Percentiles rank a stretch among this genome's conserved stretches.
These are phyloP conservation scores for Ogataea pini DNA, from an alignment of 805 yeast genomes.

Conservation along the genomic window DNA sequence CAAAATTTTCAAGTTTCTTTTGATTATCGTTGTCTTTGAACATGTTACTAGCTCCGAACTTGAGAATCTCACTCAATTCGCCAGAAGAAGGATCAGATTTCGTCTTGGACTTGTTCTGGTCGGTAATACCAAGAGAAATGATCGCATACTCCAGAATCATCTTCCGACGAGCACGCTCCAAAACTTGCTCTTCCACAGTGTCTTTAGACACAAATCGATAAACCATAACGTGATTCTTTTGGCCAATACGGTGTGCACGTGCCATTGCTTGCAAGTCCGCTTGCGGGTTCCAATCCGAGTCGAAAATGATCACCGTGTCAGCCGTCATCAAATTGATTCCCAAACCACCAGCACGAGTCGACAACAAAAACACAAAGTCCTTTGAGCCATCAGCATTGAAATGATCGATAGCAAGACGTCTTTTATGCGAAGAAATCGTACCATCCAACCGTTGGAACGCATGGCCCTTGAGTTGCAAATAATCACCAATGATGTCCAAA, in stretches of 20 bases:
- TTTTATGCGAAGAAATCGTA: conserved; percentile 89
- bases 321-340: conserved; percentile 99
- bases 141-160: conserved; percentile 98
- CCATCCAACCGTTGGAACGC: conserved; percentile 95
- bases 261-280: conserved; percentile 99
- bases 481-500: conserved; percentile 93
- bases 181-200: conserved; percentile 95
- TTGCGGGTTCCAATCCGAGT: conserved; percentile 99
- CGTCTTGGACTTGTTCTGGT: conserved; percentile 53
- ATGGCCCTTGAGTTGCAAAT: conserved; percentile 80
- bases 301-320: conserved; percentile 96
- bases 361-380: conserved; percentile 85
- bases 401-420: conserved; percentile 94
- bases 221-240: conserved; percentile 95
- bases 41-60: conserved; percentile 99
- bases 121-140: conserved; percentile 93
- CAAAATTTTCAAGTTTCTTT: conserved; percentile 90
- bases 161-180: conserved; percentile 95
- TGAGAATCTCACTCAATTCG: conserved; percentile 88
- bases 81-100: conserved; percentile 76
- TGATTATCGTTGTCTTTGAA: conserved; percentile 92
- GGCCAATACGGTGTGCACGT: conserved; percentile 99
- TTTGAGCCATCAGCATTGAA: conserved; percentile 91
- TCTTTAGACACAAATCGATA: conserved; percentile 97
- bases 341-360: conserved; percentile 98